Percentiles rank a stretch among this genome's conserved stretches.
phyloP scores from a whole-genome alignment of 148 eudicot species.

The Chenopodium quinoa region DNA sequence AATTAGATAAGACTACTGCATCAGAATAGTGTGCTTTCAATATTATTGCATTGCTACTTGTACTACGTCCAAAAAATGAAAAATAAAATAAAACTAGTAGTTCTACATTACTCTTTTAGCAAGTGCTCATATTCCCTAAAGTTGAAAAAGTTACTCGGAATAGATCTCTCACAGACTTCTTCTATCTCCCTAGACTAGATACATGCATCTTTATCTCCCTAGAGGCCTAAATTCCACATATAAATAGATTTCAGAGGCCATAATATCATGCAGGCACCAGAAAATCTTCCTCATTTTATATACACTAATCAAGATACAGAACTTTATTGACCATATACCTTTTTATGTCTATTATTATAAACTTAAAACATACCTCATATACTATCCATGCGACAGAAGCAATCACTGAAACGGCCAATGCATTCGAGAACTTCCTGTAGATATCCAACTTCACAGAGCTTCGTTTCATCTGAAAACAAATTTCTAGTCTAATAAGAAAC shows the following conservation, averaged over 20 bases:
- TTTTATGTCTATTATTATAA: neutral
- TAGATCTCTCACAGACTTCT: neutral
- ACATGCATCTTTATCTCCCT: neutral
- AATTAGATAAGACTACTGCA: neutral
- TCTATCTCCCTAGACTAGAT: neutral
- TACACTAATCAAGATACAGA: neutral
- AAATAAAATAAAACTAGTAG: too few relatives aligned
- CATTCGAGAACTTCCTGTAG: conserved; percentile 90
- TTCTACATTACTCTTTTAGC: neutral
- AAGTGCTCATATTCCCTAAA: neutral
- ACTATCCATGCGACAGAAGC: conserved; percentile 88
- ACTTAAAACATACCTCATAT: conserved; percentile 64
- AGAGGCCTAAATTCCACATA: neutral
- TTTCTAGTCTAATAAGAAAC: conserved; percentile 13
- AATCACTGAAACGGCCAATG: conserved; percentile 75
- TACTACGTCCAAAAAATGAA: too few relatives aligned
- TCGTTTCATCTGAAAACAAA: conserved; percentile 63
- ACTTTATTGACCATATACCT: neutral
- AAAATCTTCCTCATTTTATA: neutral
- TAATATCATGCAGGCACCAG: neutral
- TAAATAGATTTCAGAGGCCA: neutral
- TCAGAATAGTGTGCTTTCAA: neutral
- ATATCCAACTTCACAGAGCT: conserved; percentile 88
- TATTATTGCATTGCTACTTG: too few relatives aligned
- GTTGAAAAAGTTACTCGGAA: neutral